These are phyloP conservation scores for Pulveroboletus sp. DNA, from an alignment of 768 basidiomycete genomes.

Conservation along the genomic window DNA sequence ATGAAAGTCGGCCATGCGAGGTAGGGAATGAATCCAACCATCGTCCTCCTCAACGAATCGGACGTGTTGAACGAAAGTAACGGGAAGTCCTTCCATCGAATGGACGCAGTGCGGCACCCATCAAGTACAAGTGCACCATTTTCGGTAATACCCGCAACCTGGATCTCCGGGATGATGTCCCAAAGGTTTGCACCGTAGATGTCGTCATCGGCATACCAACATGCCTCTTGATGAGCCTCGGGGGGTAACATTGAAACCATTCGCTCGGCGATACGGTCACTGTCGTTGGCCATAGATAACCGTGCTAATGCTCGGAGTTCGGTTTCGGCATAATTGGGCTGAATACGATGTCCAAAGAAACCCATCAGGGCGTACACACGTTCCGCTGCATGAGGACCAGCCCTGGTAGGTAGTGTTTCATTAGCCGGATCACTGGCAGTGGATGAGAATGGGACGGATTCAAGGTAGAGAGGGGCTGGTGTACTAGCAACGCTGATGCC, in stretches of 20 bases:
- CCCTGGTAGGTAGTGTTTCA: background rate
- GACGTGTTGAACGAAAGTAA: conserved; percentile 7
- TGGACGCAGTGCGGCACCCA: conserved; percentile 14
- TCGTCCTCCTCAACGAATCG: conserved; percentile 3
- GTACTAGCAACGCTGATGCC: background rate
- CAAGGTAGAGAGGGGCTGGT: background rate
- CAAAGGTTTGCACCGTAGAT: conserved; percentile 13
- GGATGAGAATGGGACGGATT: background rate
- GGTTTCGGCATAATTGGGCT: conserved; percentile 9
- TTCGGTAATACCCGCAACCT: conserved; percentile 16
- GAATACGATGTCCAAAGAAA: conserved; percentile 20
- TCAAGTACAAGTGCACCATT: conserved; percentile 17
- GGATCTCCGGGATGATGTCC: conserved; percentile 17
- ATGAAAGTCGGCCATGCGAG: conserved; percentile 7
- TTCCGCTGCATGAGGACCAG: conserved; percentile 11
- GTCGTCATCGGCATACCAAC: conserved; percentile 20
- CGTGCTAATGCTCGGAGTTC: conserved; percentile 16
- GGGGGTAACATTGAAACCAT: conserved; percentile 19
- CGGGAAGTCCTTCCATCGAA: conserved; percentile 21
- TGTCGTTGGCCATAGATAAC: conserved; percentile 23
- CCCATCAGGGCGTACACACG: conserved; percentile 1
- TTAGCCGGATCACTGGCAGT: too few species aligned
- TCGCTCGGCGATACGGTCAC: conserved; percentile 18
- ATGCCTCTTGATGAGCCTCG: background rate
- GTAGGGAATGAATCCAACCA: conserved; percentile 8